Evolutionary conservation across 495 filamentous ascomycete species (phyloP).

Genomic region (Penicilliopsis zonata): DNA sequence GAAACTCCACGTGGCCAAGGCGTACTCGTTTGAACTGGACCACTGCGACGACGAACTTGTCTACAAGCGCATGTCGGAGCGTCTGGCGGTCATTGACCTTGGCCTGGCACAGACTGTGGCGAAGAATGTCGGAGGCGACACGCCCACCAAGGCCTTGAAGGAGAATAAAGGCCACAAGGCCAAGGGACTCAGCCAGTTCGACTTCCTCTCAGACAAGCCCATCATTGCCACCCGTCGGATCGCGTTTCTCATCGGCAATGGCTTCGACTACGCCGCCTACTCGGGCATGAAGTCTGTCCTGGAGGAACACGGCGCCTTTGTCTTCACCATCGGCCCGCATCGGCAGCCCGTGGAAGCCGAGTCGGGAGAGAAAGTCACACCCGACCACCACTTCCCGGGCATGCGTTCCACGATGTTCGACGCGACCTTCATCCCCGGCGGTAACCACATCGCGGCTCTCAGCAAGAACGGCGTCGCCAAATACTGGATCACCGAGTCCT

Average conservation of each 20-base stretch:
- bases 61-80: constrained; percentile 50
- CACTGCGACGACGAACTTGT: constrained; percentile 67
- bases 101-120: constrained; percentile 53
- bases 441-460: constrained; percentile 48
- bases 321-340: constrained; percentile 52
- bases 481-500: constrained; percentile 78
- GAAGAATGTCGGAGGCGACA: constrained; percentile 49
- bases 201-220: constrained; percentile 42
- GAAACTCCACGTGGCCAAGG: constrained; percentile 45
- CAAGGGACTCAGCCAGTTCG: constrained; percentile 47
- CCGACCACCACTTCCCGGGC: constrained; percentile 74
- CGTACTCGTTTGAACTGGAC: constrained; percentile 59
- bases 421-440: constrained; percentile 68
- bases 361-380: constrained; percentile 39
- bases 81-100: constrained; percentile 56
- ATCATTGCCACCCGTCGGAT: constrained; percentile 58
- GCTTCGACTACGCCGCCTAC: constrained; percentile 52
- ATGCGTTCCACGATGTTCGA: constrained; percentile 83
- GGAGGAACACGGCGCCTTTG: constrained; percentile 44
- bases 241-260: constrained; percentile 65
- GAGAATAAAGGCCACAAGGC: constrained; percentile 53
- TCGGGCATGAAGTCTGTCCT: constrained; percentile 46
- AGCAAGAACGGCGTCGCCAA: constrained; percentile 63
- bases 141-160: constrained; percentile 31
- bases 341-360: constrained; percentile 46